These are phyloP conservation scores for Termitomyces sp. DNA, from an alignment of 768 basidiomycete genomes.

Conservation along the genomic window DNA sequence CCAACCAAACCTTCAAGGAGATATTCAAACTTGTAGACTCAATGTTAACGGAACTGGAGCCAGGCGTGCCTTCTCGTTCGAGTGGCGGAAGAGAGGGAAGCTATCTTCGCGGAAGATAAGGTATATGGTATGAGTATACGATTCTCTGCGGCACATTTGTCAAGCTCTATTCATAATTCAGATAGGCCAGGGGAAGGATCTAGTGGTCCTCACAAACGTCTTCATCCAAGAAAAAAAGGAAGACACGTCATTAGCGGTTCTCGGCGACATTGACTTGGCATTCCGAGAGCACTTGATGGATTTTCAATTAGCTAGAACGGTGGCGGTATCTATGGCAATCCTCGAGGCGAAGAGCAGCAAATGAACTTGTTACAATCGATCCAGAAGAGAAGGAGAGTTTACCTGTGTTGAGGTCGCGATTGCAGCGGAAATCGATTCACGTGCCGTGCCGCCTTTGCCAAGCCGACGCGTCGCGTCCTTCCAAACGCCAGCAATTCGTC, in stretches of 20 bases:
- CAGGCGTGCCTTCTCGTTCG: background rate
- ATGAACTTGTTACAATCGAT: background rate
- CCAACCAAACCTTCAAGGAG: no score
- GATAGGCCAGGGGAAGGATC: background rate
- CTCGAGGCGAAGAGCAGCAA: background rate
- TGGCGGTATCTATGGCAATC: conserved; percentile 3
- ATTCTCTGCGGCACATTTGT: background rate
- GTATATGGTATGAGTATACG: background rate
- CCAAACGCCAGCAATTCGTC: background rate
- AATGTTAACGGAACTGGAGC: background rate
- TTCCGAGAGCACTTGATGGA: background rate
- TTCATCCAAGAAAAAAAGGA: background rate
- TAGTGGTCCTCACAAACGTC: background rate
- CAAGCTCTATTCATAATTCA: background rate
- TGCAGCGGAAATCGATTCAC: conserved; percentile 7
- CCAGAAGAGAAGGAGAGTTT: conserved; percentile 3
- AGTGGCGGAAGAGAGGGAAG: background rate
- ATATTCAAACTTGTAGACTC: background rate
- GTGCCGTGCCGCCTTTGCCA: conserved; percentile 1
- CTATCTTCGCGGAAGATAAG: background rate
- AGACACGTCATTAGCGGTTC: background rate
- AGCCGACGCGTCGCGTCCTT: background rate
- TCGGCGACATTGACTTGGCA: background rate
- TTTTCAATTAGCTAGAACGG: background rate
- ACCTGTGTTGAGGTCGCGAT: conserved; percentile 7